phyloP scores from a whole-genome alignment of 1,139 yeast species.

The Saccharomyces hybrid region DNA sequence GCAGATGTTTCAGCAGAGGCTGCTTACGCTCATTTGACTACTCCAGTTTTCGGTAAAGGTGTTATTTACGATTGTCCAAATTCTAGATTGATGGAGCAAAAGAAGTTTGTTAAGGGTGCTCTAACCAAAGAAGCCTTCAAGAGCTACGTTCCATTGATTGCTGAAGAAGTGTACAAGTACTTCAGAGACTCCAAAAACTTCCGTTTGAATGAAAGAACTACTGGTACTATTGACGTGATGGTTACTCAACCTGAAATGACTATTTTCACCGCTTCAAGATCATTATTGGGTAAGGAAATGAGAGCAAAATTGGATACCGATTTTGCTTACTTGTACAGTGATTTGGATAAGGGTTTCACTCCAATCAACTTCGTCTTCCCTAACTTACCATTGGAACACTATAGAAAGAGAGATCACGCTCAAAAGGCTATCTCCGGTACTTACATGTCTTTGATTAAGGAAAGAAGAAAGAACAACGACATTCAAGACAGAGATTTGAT shows the following conservation, averaged over 20 bases:
- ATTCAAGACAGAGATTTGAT: constrained; percentile 81
- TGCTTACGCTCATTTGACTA: constrained; percentile 89
- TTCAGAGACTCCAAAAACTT: constrained; percentile 44
- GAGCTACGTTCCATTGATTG: constrained; percentile 79
- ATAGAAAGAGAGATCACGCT: constrained; percentile 79
- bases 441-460: constrained; percentile 67
- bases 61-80: constrained; percentile 97
- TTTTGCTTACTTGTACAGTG: constrained; percentile 81
- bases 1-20: constrained; percentile 93
- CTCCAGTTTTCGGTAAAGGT: constrained; percentile 96
- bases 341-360: constrained; percentile 93
- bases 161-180: constrained; percentile 66
- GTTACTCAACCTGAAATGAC: constrained; percentile 91
- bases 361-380: constrained; percentile 96
- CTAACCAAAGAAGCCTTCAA: constrained; percentile 80
- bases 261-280: constrained; percentile 89
- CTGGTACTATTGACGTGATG: constrained; percentile 65
- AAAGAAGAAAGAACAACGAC: constrained; percentile 69
- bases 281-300: constrained; percentile 86
- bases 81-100: constrained; percentile 91
- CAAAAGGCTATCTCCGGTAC: constrained; percentile 73
- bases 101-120: constrained; percentile 90
- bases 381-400: constrained; percentile 80
- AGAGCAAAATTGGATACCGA: constrained; percentile 74
- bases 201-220: constrained; percentile 32